Conservation (phyloP, 148 eudicot species). For the Nepenthes mirabilis region DNA sequence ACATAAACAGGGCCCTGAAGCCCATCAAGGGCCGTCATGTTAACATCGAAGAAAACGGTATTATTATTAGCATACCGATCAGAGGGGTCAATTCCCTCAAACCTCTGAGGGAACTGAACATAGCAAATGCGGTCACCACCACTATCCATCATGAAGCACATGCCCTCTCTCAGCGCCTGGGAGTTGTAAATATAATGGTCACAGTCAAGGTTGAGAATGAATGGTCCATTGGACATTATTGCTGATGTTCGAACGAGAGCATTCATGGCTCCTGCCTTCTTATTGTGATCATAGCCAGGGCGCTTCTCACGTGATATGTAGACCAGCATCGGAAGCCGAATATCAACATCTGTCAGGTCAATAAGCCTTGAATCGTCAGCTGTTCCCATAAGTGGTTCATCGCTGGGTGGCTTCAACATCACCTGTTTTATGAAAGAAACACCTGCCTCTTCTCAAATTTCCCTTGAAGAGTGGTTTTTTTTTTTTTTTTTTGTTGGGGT, state of each 20-base stretch:
- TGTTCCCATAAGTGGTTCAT: slow-evolving; percentile 48
- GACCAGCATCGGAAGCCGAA: slow-evolving; percentile 88
- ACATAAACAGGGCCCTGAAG: slow-evolving; percentile 35
- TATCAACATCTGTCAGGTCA: slow-evolving; percentile 63
- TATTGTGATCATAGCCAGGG: slow-evolving; percentile 11
- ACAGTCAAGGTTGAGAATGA: slow-evolving; percentile 4
- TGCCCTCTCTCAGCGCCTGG: slow-evolving; percentile 83
- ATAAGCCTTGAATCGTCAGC: slow-evolving; percentile 34
- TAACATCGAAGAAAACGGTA: slow-evolving; percentile 90
- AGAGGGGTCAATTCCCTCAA: slow-evolving; percentile 75
- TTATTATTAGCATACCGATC: slow-evolving; percentile 91
- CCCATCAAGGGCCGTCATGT: slow-evolving; percentile 69
- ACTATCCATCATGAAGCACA: slow-evolving; percentile 91
- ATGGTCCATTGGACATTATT: slow-evolving; percentile 87
- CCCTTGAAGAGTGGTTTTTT: too few relatives aligned
- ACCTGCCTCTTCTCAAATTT: too few relatives aligned
- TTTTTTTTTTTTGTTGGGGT: too few relatives aligned
- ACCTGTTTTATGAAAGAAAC: slow-evolving; percentile 33
- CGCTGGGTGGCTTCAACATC: slow-evolving; percentile 86
- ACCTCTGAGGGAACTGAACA: slow-evolving; percentile 80
- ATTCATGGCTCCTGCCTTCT: slow-evolving; percentile 97
- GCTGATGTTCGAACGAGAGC: slow-evolving; percentile 88
- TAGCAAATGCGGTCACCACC: slow-evolving; percentile 87
- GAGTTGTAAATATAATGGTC: slow-evolving; percentile 19
- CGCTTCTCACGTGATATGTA: slow-evolving; percentile 86